These are phyloP conservation scores for Trichocladium uniseriatum DNA, from an alignment of 495 filamentous ascomycete genomes.

Conservation along the genomic window DNA sequence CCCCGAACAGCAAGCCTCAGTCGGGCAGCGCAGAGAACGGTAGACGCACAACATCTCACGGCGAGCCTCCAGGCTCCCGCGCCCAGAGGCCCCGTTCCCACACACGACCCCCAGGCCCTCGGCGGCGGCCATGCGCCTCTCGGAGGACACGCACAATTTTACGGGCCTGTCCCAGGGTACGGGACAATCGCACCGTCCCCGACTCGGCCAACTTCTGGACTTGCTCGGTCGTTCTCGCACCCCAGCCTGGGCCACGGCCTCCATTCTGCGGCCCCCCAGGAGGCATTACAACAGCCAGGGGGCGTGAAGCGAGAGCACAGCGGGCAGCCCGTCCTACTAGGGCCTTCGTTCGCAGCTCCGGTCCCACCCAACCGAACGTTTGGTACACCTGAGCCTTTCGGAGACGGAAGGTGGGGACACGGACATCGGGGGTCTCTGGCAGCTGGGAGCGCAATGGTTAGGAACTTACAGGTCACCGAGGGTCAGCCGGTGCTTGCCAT, in stretches of 20 bases:
- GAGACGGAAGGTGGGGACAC: constrained; percentile 29
- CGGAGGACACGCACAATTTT: constrained; percentile 23
- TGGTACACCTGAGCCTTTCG: constrained; percentile 13
- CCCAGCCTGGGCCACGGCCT: constrained; percentile 25
- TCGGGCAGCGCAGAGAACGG: constrained; percentile 35
- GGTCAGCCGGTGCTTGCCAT: constrained; percentile 35
- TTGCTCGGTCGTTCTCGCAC: constrained; percentile 33
- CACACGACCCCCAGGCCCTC: constrained; percentile 23
- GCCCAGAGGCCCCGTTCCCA: constrained; percentile 14
- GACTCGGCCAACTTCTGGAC: constrained; percentile 24
- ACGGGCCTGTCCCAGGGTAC: constrained; percentile 17
- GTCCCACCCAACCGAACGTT: constrained; percentile 15
- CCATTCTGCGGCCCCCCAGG: constrained; percentile 19
- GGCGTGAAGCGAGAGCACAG: constrained; percentile 16
- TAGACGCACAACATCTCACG: constrained; percentile 37
- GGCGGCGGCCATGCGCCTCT: constrained; percentile 27
- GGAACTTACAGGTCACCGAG: constrained; percentile 30
- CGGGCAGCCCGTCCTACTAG: constrained; percentile 19
- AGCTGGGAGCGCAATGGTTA: constrained; percentile 3
- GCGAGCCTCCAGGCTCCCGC: constrained; percentile 30
- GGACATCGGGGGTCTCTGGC: constrained; percentile 12
- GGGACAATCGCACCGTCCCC: constrained; percentile 26
- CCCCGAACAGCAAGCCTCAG: constrained; percentile 42
- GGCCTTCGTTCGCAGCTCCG: constrained; percentile 19
- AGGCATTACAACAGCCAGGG: constrained; percentile 16